Evolutionary conservation across 208 protist species (phyloP).

Genomic region (Entamoeba moshkovskii): DNA sequence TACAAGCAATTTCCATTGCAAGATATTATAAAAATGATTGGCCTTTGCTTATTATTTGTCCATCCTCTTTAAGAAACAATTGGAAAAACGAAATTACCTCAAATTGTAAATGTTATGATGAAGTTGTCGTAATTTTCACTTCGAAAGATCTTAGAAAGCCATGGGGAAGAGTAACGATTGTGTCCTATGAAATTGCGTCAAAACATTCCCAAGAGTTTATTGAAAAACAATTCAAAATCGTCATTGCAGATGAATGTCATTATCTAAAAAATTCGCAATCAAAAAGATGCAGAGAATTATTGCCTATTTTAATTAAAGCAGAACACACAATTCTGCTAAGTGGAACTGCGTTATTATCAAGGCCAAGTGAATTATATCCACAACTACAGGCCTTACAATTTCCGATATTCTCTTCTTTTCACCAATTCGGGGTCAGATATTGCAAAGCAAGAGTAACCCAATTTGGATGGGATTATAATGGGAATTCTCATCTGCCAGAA

Average conservation of each 20-base stretch:
- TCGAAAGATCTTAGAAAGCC: background rate
- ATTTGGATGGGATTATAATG: slow-evolving; percentile 7
- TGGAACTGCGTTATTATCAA: slow-evolving; percentile 29
- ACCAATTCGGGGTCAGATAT: slow-evolving; percentile 16
- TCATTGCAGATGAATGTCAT: slow-evolving; percentile 35
- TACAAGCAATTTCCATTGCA: slow-evolving; percentile 22
- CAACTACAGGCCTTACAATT: slow-evolving; percentile 16
- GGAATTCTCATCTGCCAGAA: slow-evolving; percentile 20
- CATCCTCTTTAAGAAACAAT: slow-evolving; percentile 6
- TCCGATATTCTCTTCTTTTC: slow-evolving; percentile 21
- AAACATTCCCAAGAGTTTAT: background rate
- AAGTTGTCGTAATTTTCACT: background rate
- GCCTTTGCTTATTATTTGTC: slow-evolving; percentile 28
- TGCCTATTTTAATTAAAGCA: slow-evolving; percentile 23
- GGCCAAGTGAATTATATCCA: slow-evolving; percentile 31
- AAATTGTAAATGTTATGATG: background rate
- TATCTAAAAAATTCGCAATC: slow-evolving; percentile 34
- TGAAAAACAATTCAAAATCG: slow-evolving; percentile 8
- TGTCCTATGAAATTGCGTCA: background rate
- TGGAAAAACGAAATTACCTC: slow-evolving; percentile 10
- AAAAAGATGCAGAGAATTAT: slow-evolving; percentile 20
- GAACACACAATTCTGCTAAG: slow-evolving; percentile 30
- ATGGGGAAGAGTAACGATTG: background rate
- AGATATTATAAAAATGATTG: slow-evolving; percentile 12
- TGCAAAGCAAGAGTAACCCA: slow-evolving; percentile 19